These are phyloP conservation scores for Dissophora ornata DNA, from an alignment of 192 early-diverging fungal genomes.

Conservation along the genomic window DNA sequence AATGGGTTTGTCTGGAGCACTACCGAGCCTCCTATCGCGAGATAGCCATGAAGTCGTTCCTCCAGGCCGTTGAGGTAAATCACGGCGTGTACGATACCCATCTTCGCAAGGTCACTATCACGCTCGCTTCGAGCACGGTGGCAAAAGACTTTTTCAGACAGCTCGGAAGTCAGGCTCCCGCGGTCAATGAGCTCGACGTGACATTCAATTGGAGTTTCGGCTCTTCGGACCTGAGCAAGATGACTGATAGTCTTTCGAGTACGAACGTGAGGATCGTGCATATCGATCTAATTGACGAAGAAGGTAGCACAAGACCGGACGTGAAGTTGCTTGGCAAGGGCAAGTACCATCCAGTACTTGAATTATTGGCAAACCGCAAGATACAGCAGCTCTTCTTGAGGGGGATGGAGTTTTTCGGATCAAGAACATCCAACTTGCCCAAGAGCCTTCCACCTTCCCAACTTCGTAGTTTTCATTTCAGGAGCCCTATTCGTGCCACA, in stretches of 20 bases:
- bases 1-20: constrained; percentile 43
- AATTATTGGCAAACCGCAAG: constrained; percentile 4
- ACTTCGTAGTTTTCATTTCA: not conserved
- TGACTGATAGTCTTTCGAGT: not conserved
- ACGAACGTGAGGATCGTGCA: constrained; percentile 3
- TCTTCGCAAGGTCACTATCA: constrained; percentile 13
- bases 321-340: constrained; percentile 1
- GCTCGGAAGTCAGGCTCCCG: not conserved
- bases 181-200: constrained; percentile 14
- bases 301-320: not conserved
- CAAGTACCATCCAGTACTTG: constrained; percentile 16
- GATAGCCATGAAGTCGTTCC: constrained; percentile 1
- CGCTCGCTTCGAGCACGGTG: not conserved
- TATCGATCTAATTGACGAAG: constrained; percentile 3
- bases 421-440: constrained; percentile 1
- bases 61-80: constrained; percentile 3
- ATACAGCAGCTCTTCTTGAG: not conserved
- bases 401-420: not conserved
- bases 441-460: not conserved
- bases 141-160: constrained; percentile 19
- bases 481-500: not conserved
- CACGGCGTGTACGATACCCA: constrained; percentile 1
- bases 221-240: not conserved
- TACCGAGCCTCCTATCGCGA: constrained; percentile 7
- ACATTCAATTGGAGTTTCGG: constrained; percentile 1